These are phyloP conservation scores for Karstenula rhodostoma DNA, from an alignment of 2,329 filamentous ascomycete genomes.

Conservation along the genomic window DNA sequence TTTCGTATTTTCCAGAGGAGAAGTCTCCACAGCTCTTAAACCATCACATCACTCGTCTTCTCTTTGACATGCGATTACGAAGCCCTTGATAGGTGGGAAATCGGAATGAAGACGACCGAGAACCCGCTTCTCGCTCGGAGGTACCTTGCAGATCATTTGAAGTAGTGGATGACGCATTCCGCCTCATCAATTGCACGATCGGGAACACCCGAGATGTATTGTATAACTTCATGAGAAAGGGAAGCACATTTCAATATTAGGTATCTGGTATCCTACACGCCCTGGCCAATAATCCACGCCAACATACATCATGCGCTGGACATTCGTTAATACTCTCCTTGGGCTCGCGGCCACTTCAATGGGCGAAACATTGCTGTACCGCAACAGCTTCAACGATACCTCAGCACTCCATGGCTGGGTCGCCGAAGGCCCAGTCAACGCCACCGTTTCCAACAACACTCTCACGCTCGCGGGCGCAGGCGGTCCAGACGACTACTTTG, in stretches of 20 bases:
- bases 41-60: background rate
- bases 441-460: constrained; percentile 35
- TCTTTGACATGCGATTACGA: background rate
- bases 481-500: constrained; percentile 39
- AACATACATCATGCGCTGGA: background rate
- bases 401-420: constrained; percentile 39
- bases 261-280: background rate
- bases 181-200: background rate
- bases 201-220: background rate
- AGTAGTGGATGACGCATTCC: background rate
- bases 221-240: background rate
- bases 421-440: constrained; percentile 42
- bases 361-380: constrained; percentile 43
- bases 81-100: constrained; percentile 3
- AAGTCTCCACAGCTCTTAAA: background rate
- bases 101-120: background rate
- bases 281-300: background rate
- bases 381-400: constrained; percentile 39
- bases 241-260: background rate
- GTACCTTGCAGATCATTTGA: constrained; percentile 1
- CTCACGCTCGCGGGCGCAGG: constrained; percentile 38
- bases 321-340: background rate
- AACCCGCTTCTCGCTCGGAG: background rate
- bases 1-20: background rate
- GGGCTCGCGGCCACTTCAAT: background rate